Conservation (phyloP, 2,329 filamentous ascomycete species). For the Colletotrichum lentis region DNA sequence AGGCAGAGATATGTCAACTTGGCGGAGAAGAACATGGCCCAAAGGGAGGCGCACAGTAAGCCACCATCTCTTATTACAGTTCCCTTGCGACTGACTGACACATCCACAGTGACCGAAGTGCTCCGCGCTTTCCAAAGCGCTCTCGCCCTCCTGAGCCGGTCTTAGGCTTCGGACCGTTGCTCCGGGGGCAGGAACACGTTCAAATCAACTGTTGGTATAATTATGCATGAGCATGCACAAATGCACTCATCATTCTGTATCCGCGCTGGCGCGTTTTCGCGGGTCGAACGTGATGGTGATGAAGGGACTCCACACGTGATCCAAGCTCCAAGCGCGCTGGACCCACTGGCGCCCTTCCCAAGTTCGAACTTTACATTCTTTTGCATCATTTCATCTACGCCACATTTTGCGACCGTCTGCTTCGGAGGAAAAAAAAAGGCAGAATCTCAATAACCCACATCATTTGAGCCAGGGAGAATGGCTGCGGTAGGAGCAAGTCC, state of each 20-base stretch:
- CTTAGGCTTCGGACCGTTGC: neutral
- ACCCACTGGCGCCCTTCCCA: constrained; percentile 10
- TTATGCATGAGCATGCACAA: constrained; percentile 23
- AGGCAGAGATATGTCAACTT: constrained; percentile 78
- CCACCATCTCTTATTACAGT: constrained; percentile 39
- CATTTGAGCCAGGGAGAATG: neutral
- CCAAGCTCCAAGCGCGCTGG: constrained; percentile 32
- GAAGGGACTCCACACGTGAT: constrained; percentile 33
- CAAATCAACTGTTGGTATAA: neutral
- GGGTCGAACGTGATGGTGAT: constrained; percentile 5
- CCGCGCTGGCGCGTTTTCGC: constrained; percentile 10
- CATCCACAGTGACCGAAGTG: constrained; percentile 59
- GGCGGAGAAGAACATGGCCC: constrained; percentile 73
- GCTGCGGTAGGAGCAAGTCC: neutral
- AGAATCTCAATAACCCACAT: neutral
- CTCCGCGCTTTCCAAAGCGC: constrained; percentile 70
- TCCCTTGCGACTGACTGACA: constrained; percentile 37
- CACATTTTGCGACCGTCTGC: neutral
- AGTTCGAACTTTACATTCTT: neutral
- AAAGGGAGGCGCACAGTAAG: constrained; percentile 84
- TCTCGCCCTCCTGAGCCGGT: constrained; percentile 59
- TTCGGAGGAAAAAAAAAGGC: neutral
- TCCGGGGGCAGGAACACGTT: neutral
- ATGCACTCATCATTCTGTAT: neutral
- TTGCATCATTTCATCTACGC: neutral